Percentiles rank a stretch among this genome's conserved stretches.
phyloP scores from a whole-genome alignment of 306 rosid species.

The Prunus davidiana region DNA sequence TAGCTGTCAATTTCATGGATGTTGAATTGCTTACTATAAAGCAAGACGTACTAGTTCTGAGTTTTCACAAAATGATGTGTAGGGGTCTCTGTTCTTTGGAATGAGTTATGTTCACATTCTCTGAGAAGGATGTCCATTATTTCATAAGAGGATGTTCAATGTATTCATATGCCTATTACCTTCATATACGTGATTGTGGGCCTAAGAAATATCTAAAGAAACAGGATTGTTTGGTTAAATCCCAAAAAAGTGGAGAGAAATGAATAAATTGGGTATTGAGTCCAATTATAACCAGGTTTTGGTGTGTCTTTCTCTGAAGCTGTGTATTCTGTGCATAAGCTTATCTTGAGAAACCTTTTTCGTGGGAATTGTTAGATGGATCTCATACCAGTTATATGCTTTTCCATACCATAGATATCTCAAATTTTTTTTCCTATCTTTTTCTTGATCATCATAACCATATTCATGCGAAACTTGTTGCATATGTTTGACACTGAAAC shows the following conservation, averaged over 20 bases:
- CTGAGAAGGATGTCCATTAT: not conserved
- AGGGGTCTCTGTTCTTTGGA: not conserved
- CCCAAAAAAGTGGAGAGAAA: too few species aligned
- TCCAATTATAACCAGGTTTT: not conserved
- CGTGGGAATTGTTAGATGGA: not conserved
- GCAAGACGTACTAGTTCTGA: not conserved
- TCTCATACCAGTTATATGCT: not conserved
- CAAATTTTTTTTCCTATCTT: slow-evolving; percentile 7
- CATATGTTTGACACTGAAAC: slow-evolving; percentile 6
- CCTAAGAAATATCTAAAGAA: not conserved
- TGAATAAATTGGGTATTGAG: not conserved
- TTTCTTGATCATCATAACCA: not conserved
- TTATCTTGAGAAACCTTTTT: not conserved
- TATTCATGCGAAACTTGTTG: not conserved
- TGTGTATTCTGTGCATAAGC: not conserved
- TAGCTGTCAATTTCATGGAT: not conserved
- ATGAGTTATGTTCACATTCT: not conserved
- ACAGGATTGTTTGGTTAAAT: not conserved
- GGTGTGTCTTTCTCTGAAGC: not conserved
- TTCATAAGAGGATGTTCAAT: not conserved
- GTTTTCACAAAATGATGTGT: not conserved
- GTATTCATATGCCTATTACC: not conserved
- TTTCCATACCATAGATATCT: not conserved
- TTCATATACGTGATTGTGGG: not conserved
- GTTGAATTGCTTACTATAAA: not conserved